Base-by-base conservation (phyloP, 805 yeast genomes). In the Zygoascus flipseniorum region DNA sequence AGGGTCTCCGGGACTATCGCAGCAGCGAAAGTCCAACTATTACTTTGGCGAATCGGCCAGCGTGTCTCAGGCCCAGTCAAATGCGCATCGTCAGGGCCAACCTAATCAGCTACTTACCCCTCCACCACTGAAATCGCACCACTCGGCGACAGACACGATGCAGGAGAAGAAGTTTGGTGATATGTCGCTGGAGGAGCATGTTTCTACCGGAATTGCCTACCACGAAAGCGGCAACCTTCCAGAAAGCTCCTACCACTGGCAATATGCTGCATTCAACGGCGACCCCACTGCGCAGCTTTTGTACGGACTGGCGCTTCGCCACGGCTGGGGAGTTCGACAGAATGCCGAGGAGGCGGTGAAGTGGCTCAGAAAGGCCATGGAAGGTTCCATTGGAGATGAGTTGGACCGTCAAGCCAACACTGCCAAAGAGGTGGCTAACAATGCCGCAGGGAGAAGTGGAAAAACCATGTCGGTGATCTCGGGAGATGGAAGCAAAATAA, bases 231-330 rank as follows among this genome's bases (percentile, higher is more conserved):
- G 87, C 1, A 78, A 82, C 51, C 76, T 80, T 39, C 75, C 81
- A 47, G 92, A 83, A 60, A 83, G 89, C 2, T 76, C 89, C 1
- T 80, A 82, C 60, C 86, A 82, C 58, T 69, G 86, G 52, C 82
- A 80, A 57, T 72, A 76, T 31, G 85, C 87, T 1, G 85, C 90
- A 5, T 73, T 74, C 52, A 67, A 72, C n/a, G 86, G 87, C 8
- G 74, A 77, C 57, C 73, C 72, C 56, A 79, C 82, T 45, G 95
- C 89, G 0, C 84, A 80, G 83, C 73, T 81, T 47, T 64, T 84
- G 31, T 86, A 85, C 61, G 87, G 88, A 0, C 65, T 83, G 58
- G 84, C 89, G 0, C 67, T 86, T 23, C 70, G 85, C 49, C 71
- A 76, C 53, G 93, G 92, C 0, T 82, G 81, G 65, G 93, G 93